phyloP scores from a whole-genome alignment of 176 grass and related monocot species.

The Oryza longistaminata region DNA sequence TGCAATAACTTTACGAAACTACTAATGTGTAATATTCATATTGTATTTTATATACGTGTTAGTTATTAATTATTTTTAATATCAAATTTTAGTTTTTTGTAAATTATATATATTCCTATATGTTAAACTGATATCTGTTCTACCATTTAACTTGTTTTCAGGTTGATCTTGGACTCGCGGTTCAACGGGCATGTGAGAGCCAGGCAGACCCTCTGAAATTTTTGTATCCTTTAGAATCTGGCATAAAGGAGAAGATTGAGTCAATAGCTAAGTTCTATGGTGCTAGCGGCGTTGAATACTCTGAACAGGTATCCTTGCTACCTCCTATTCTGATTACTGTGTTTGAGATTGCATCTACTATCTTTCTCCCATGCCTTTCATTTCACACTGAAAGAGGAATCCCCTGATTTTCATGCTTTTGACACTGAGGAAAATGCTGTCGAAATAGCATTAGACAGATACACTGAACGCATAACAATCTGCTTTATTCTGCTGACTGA shows the following conservation, averaged over 20 bases:
- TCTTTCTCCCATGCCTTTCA: too few species aligned
- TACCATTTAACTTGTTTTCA: slow-evolving; percentile 38
- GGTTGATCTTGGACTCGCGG: slow-evolving; percentile 90
- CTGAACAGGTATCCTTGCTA: slow-evolving; percentile 64
- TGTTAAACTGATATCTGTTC: background rate
- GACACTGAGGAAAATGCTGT: background rate
- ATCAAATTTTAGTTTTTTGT: too few species aligned
- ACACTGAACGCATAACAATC: background rate
- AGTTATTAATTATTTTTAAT: too few species aligned
- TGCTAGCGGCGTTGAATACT: slow-evolving; percentile 84
- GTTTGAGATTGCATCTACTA: too few species aligned
- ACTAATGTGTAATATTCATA: too few species aligned
- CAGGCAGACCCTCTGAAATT: slow-evolving; percentile 71
- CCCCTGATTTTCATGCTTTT: background rate
- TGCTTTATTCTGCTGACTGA: slow-evolving; percentile 22
- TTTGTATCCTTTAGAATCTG: slow-evolving; percentile 78
- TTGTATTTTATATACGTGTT: too few species aligned
- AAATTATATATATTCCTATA: too few species aligned
- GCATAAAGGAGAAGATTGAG: slow-evolving; percentile 96
- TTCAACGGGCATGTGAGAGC: slow-evolving; percentile 92
- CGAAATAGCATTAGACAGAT: background rate
- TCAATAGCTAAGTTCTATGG: slow-evolving; percentile 91
- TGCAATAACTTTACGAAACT: too few species aligned
- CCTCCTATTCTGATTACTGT: background rate
- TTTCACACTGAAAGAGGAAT: background rate